Evolutionary conservation across 2,329 filamentous ascomycete genomes (phyloP).

Genomic region (Neofusicoccum cordaticola): DNA sequence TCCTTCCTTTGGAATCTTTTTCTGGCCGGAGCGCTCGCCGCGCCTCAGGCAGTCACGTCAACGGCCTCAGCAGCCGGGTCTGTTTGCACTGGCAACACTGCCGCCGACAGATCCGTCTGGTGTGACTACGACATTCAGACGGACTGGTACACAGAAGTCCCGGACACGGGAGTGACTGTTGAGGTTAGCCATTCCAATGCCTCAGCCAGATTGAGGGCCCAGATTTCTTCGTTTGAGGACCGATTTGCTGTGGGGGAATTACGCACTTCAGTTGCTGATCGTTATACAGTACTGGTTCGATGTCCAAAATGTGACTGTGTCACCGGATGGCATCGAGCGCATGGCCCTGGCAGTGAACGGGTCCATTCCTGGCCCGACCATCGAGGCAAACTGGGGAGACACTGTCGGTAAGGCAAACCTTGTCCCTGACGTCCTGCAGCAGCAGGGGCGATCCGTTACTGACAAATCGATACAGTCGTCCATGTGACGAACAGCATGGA

Average conservation of each 20-base stretch:
- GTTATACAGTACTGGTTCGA: slow-evolving; percentile 49
- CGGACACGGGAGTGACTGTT: slow-evolving; percentile 55
- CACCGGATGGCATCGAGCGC: slow-evolving; percentile 67
- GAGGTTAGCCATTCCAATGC: slow-evolving; percentile 17
- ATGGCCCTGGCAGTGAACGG: slow-evolving; percentile 75
- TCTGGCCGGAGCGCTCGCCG: not conserved
- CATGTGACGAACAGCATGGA: slow-evolving; percentile 59
- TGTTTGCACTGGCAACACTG: slow-evolving; percentile 32
- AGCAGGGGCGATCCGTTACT: not conserved
- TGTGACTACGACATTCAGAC: slow-evolving; percentile 50
- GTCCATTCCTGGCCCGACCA: slow-evolving; percentile 68
- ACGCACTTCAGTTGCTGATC: slow-evolving; percentile 39
- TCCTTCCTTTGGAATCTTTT: not conserved
- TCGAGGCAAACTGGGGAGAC: slow-evolving; percentile 63
- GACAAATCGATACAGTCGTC: slow-evolving; percentile 39
- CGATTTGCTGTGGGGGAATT: too few relatives aligned
- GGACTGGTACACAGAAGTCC: slow-evolving; percentile 51
- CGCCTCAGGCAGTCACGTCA: not conserved
- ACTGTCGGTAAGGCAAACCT: slow-evolving; percentile 24
- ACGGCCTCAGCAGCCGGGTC: not conserved
- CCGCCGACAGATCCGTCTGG: slow-evolving; percentile 27
- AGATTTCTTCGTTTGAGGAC: not conserved
- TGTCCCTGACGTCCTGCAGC: not conserved
- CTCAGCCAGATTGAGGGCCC: not conserved
- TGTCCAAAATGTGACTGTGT: slow-evolving; percentile 50